phyloP scores from a whole-genome alignment of 2,329 filamentous ascomycete species.

The Endoconidiophora laricicola region DNA sequence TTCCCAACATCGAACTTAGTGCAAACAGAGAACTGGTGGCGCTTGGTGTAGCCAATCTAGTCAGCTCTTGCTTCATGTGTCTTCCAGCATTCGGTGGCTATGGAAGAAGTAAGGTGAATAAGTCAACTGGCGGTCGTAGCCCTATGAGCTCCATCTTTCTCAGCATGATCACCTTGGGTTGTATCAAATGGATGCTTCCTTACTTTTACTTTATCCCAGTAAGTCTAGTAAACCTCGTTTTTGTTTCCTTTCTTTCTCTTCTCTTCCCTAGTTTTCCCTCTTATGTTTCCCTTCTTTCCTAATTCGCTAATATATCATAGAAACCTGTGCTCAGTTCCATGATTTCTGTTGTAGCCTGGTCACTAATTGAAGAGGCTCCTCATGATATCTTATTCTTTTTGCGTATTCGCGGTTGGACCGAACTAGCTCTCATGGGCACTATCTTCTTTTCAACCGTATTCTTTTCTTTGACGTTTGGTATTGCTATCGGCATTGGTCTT shows the following conservation, averaged over 20 bases:
- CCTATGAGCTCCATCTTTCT: slow-evolving; percentile 88
- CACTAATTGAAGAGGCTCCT: slow-evolving; percentile 85
- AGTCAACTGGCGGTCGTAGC: slow-evolving; percentile 75
- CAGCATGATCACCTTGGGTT: slow-evolving; percentile 64
- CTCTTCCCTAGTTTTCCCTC: neutral
- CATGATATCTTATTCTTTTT: slow-evolving; percentile 85
- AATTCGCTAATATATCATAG: slow-evolving; percentile 24
- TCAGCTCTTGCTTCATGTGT: slow-evolving; percentile 82
- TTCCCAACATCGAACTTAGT: slow-evolving; percentile 68
- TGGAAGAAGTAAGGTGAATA: slow-evolving; percentile 88
- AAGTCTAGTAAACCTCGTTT: slow-evolving; percentile 22
- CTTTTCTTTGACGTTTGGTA: slow-evolving; percentile 84
- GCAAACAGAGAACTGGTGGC: slow-evolving; percentile 89
- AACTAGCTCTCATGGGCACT: slow-evolving; percentile 70
- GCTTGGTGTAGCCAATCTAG: slow-evolving; percentile 75
- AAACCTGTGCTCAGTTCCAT: slow-evolving; percentile 88
- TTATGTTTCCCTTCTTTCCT: slow-evolving; percentile 2
- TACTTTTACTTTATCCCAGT: slow-evolving; percentile 95
- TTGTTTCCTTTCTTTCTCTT: neutral
- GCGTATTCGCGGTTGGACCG: slow-evolving; percentile 68
- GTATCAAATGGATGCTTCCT: slow-evolving; percentile 66
- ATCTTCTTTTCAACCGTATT: slow-evolving; percentile 90
- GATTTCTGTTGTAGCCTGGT: slow-evolving; percentile 90
- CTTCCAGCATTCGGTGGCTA: slow-evolving; percentile 93
- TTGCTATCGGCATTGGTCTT: slow-evolving; percentile 82